Base-by-base conservation (phyloP, 495 filamentous ascomycete species). In the Aspergillus hancockii region DNA sequence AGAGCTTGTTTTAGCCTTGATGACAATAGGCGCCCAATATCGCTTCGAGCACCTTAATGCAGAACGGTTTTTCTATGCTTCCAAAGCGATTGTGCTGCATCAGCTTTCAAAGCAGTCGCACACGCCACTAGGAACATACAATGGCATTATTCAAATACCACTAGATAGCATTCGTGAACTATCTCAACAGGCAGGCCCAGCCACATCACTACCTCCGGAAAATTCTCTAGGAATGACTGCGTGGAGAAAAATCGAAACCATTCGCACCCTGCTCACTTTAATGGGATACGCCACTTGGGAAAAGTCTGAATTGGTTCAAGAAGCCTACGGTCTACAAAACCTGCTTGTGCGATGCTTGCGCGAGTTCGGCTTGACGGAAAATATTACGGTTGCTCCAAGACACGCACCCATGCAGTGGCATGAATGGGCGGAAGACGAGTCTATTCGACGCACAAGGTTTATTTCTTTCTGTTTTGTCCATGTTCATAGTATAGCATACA, bases 201-300 rank as follows among this genome's bases (percentile, higher is more conserved):
- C 49, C 2, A 28, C 54, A 13, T 6, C 19, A 25, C 62, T 63
- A 3, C 40, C 61, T 13, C 61, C 57, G 16, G 61, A 60, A 46
- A 49, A 52, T 59, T 63, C 49, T 23, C 25, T 55, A 34, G 62
- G 62, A 10, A 57, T 60, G 52, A 57, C 22, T 46, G 54, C 47
- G 32, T 64, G 52, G 55, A 70, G 62, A 25, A 63, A 72, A 38
- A 69, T 71, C 31, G 72, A 77, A 54, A 71, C 67, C 21, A 74
- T 74, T 32, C 68, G 74, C 10, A 74, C 71, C 30, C 60, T 77
- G 3, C 63, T 75, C 7, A 58, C 67, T 0, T 62, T 77, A 22
- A 77, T 77, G 72, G 69, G 69, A 10, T 77, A 73, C 52, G 60
- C 74, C 7, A 75, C 74, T 4, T 77, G 74, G 74, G 74, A 77